These are phyloP conservation scores for Parafenestella ontariensis DNA, from an alignment of 2,329 filamentous ascomycete species.

Conservation along the genomic window DNA sequence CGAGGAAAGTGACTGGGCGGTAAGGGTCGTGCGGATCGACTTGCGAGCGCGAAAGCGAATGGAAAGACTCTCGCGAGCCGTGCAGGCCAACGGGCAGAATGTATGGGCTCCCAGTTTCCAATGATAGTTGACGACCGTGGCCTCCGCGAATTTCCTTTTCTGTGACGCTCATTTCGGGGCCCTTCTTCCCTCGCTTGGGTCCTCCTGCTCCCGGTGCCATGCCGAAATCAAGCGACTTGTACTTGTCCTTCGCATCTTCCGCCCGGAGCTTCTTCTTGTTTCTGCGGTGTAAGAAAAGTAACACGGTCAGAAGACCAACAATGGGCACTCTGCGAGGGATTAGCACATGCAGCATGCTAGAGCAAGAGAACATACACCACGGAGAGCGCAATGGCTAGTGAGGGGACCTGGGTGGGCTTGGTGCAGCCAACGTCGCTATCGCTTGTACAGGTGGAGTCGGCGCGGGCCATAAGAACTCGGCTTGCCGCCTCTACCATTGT, in stretches of 20 bases:
- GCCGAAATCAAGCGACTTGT: constrained; percentile 92
- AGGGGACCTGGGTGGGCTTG: constrained; percentile 45
- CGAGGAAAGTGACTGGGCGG: constrained; percentile 68
- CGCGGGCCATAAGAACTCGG: constrained; percentile 37
- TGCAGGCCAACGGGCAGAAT: constrained; percentile 86
- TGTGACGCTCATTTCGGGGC: constrained; percentile 66
- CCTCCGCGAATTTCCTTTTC: constrained; percentile 49
- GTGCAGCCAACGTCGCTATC: constrained; percentile 45
- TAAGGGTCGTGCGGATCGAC: constrained; percentile 85
- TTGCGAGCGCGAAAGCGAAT: constrained; percentile 80
- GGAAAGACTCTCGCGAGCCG: constrained; percentile 82
- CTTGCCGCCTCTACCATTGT: constrained; percentile 34
- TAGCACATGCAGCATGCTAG: constrained; percentile 22
- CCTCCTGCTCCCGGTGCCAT: constrained; percentile 64
- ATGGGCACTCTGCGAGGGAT: constrained; percentile 72
- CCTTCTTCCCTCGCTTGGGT: constrained; percentile 43
- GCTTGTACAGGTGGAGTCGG: constrained; percentile 35
- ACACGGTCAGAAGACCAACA: constrained; percentile 67
- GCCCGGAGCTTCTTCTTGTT: constrained; percentile 72
- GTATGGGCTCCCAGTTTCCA: constrained; percentile 81
- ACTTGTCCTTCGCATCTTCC: constrained; percentile 86
- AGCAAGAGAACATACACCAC: constrained; percentile 35
- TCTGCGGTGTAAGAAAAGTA: constrained; percentile 81
- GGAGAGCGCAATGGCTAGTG: constrained; percentile 42
- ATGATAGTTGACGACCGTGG: constrained; percentile 60